These are phyloP conservation scores for Aspergillus niger DNA, from an alignment of 2,329 filamentous ascomycete genomes.

Conservation along the genomic window DNA sequence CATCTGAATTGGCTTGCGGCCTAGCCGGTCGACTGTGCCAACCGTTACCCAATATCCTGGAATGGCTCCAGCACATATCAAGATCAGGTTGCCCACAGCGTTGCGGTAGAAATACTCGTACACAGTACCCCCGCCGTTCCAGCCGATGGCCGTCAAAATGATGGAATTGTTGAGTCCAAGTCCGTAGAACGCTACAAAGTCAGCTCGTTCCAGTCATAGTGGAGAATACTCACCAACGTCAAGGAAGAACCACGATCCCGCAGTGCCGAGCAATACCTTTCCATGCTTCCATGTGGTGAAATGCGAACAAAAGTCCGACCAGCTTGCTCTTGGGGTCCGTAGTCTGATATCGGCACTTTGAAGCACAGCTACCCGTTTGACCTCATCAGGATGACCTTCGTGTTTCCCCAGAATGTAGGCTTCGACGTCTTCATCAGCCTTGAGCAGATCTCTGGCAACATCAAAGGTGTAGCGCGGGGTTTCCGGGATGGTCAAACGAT, in stretches of 20 bases:
- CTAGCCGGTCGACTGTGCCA: slow-evolving; percentile 70
- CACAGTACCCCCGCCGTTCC: slow-evolving; percentile 62
- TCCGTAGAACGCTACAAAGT: slow-evolving; percentile 60
- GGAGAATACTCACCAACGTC: slow-evolving; percentile 54
- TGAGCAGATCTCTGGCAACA: slow-evolving; percentile 71
- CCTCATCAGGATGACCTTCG: slow-evolving; percentile 67
- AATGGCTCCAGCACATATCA: slow-evolving; percentile 76
- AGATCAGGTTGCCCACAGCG: slow-evolving; percentile 75
- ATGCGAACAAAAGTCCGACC: slow-evolving; percentile 69
- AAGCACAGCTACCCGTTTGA: slow-evolving; percentile 62
- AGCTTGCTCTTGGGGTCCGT: slow-evolving; percentile 69
- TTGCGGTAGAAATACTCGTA: slow-evolving; percentile 74
- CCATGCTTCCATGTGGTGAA: slow-evolving; percentile 72
- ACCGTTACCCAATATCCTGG: slow-evolving; percentile 83
- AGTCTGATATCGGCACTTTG: slow-evolving; percentile 58
- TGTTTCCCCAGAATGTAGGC: slow-evolving; percentile 70
- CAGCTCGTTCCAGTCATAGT: slow-evolving; percentile 37
- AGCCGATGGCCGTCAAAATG: slow-evolving; percentile 72
- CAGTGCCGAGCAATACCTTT: slow-evolving; percentile 73
- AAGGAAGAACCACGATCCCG: slow-evolving; percentile 81
- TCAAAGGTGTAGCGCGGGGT: slow-evolving; percentile 88
- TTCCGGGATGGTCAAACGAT: slow-evolving; percentile 82
- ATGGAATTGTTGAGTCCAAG: slow-evolving; percentile 75
- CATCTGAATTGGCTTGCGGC: slow-evolving; percentile 75
- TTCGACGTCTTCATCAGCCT: slow-evolving; percentile 71